Conservation (phyloP, 1,139 yeast species). For the Kodamaea suecica region DNA sequence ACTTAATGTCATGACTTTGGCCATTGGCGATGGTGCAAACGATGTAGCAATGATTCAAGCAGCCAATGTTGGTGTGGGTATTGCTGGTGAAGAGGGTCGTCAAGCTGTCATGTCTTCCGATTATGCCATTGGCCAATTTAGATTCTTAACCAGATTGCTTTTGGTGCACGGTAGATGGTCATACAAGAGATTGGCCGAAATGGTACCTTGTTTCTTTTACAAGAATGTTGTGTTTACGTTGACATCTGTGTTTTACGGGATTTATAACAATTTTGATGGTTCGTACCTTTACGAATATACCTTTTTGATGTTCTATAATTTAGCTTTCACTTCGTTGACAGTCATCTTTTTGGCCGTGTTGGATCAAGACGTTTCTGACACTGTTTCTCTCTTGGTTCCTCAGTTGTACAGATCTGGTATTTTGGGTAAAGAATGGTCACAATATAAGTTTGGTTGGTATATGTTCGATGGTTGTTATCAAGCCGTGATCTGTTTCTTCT, state of each 20-base stretch:
- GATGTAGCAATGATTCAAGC: conserved; percentile 71
- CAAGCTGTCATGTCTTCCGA: conserved; percentile 69
- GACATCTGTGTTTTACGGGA: conserved; percentile 62
- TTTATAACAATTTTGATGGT: conserved; percentile 57
- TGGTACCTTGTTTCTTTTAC: conserved; percentile 65
- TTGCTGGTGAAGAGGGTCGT: conserved; percentile 68
- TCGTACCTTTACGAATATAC: conserved; percentile 61
- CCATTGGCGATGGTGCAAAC: conserved; percentile 67
- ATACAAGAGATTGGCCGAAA: conserved; percentile 57
- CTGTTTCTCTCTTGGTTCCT: conserved; percentile 56
- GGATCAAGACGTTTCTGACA: conserved; percentile 61
- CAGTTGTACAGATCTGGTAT: conserved; percentile 56
- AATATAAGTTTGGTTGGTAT: conserved; percentile 50
- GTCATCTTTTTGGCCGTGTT: conserved; percentile 57
- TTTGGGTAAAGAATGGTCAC: conserved; percentile 52
- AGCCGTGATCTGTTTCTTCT: conserved; percentile 53
- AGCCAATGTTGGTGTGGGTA: conserved; percentile 64
- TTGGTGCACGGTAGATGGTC: conserved; percentile 68
- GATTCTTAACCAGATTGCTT: conserved; percentile 51
- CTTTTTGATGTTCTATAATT: conserved; percentile 59
- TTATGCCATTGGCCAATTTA: conserved; percentile 63
- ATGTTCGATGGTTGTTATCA: conserved; percentile 61
- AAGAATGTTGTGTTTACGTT: conserved; percentile 60
- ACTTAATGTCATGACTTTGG: conserved; percentile 59
- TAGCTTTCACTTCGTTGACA: conserved; percentile 63